Conservation (phyloP, 2,329 filamentous ascomycete genomes). For the Didymella keratinophila region DNA sequence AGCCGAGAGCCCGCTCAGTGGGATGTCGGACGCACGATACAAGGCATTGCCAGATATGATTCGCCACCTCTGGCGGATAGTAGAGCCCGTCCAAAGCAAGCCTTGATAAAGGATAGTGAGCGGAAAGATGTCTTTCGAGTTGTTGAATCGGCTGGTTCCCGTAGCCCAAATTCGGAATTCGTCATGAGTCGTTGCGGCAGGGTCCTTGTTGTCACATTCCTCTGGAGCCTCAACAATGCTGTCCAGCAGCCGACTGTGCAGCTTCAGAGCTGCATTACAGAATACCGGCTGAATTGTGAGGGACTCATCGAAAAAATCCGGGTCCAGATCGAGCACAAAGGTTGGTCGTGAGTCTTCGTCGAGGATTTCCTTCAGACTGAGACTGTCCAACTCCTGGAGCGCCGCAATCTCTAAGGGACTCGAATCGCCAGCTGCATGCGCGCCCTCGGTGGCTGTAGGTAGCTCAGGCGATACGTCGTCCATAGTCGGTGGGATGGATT, state of each 20-base stretch:
- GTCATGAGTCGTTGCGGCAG: conserved; percentile 35
- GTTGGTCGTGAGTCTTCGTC: conserved; percentile 45
- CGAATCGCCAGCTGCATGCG: conserved; percentile 2
- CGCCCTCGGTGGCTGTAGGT: conserved; percentile 3
- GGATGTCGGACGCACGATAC: conserved; percentile 28
- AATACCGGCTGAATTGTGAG: conserved; percentile 38
- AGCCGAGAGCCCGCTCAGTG: conserved; percentile 18
- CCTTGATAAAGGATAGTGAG: conserved; percentile 49
- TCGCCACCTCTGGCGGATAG: conserved; percentile 40
- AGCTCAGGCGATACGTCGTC: conserved; percentile 4
- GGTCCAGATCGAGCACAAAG: conserved; percentile 44
- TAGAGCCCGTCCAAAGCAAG: conserved; percentile 44
- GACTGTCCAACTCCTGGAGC: conserved; percentile 32
- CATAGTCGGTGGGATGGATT: conserved; percentile 5
- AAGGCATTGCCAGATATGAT: conserved; percentile 37
- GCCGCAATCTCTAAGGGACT: conserved; percentile 26
- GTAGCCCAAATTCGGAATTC: conserved; percentile 55
- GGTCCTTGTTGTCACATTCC: background rate
- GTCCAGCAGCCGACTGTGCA: conserved; percentile 41
- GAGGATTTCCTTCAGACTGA: conserved; percentile 40
- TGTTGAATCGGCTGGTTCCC: conserved; percentile 54
- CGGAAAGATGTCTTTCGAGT: conserved; percentile 57
- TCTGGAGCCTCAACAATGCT: conserved; percentile 28
- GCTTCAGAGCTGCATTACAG: conserved; percentile 41
- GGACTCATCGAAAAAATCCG: conserved; percentile 30